Evolutionary conservation across 2,329 filamentous ascomycete species (phyloP), one percentile per base, ranked within the genome.

Genomic region (Penicillium aurantiogriseum): DNA sequence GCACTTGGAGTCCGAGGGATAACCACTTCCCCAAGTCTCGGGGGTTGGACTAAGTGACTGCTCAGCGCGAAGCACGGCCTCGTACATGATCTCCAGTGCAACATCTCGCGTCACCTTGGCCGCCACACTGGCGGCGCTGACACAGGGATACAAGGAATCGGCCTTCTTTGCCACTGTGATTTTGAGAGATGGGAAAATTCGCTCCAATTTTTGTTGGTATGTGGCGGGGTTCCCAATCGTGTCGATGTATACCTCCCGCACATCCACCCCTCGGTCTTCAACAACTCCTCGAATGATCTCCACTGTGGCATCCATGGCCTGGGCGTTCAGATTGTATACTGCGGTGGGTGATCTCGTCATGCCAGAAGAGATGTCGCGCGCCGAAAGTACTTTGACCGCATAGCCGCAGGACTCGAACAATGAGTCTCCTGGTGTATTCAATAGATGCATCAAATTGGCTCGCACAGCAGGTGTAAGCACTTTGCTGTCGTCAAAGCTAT

Each of bases 401-500:
- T 91, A 97, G 29, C 93, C 94, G 71, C 89, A 94, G 4, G 82
- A 80, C 19, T 79, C 71, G 68, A 83, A 79, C 2, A 90, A 79
- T 55, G 85, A 80, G 9, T 83, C 79, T 17, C 73, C 79, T 0
- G 83, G 73, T 0, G 85, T 88, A 80, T 91, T 96, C 45, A 97
- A 84, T 3, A 82, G 81, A 58, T 80, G 78, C 85, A 88, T 87
- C 33, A 97, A 84, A 9, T 81, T 76, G 15, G 89, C 88, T 63
- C 93, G 91, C 38, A 93, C 85, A n/a, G 81, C 79, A 0, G 92
- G 85, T 0, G 89, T 95, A 39, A 97, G 85, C 5, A 92, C 90
- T 78, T 97, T 97, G 73, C 90, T 95, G 80, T 97, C 93, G 80
- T 97, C 89, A 77, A 97, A 97, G 79, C 88, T 89, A 79, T 96